Conservation (phyloP, 1,284 basidiomycete genomes). For the Ceratobasidium sp. region DNA sequence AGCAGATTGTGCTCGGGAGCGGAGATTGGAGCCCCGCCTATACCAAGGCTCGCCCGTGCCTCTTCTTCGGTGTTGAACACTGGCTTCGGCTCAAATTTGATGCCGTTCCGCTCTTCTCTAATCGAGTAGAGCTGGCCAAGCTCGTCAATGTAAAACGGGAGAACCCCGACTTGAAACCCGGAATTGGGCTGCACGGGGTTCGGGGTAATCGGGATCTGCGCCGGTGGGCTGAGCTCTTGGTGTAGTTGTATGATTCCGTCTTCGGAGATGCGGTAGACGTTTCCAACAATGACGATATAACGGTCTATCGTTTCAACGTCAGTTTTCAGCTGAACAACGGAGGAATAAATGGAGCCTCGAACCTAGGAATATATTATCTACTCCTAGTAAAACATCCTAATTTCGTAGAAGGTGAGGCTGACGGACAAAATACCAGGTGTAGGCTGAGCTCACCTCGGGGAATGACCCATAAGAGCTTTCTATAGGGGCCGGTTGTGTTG, state of each 20-base stretch:
- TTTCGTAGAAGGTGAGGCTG: background rate
- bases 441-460: background rate
- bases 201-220: background rate
- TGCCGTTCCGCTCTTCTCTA: background rate
- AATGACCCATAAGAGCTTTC: background rate
- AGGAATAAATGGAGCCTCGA: background rate
- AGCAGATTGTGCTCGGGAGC: background rate
- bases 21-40: background rate
- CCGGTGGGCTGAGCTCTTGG: background rate
- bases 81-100: background rate
- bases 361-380: background rate
- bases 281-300: background rate
- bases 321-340: background rate
- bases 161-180: background rate
- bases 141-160: background rate
- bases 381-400: background rate
- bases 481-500: background rate
- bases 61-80: background rate
- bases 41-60: background rate
- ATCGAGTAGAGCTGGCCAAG: background rate
- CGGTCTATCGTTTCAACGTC: background rate
- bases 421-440: background rate
- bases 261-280: background rate
- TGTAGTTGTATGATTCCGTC: background rate
- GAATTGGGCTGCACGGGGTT: background rate